phyloP scores from a whole-genome alignment of 371 early-diverging fungal species.

The Mortierella sp. region DNA sequence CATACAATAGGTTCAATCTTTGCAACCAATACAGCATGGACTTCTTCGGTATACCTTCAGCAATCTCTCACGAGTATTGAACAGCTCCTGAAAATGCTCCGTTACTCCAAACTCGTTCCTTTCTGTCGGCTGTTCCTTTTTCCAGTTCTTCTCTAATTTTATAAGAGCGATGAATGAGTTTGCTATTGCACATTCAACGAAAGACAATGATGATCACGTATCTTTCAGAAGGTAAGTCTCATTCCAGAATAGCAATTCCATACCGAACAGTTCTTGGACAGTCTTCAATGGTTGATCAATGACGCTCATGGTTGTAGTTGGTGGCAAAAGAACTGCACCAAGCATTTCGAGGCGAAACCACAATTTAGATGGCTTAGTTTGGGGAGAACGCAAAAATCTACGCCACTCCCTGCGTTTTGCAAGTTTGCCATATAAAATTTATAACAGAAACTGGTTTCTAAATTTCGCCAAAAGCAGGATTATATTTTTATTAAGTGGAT shows the following conservation, averaged over 20 bases:
- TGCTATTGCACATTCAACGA: neutral
- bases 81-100: slow-evolving; percentile 38
- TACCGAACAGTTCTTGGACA: slow-evolving; percentile 50
- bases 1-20: neutral
- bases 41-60: slow-evolving; percentile 24
- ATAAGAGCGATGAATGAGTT: neutral
- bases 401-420: too few relatives aligned
- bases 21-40: neutral
- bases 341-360: too few relatives aligned
- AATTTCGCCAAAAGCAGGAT: too few relatives aligned
- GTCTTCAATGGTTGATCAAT: slow-evolving; percentile 43
- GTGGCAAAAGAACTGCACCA: slow-evolving; percentile 1
- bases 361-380: too few relatives aligned
- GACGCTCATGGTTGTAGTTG: slow-evolving; percentile 17
- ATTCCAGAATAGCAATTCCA: neutral
- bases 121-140: slow-evolving; percentile 19
- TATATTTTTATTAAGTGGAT: neutral
- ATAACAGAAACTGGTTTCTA: too few relatives aligned
- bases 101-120: slow-evolving; percentile 51
- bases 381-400: too few relatives aligned
- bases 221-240: neutral
- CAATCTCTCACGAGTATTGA: slow-evolving; percentile 48
- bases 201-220: neutral
- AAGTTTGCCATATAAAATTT: too few relatives aligned
- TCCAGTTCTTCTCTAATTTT: slow-evolving; percentile 47